Conservation (phyloP, 108 stramenopile species). For the Thalassiosira profunda region DNA sequence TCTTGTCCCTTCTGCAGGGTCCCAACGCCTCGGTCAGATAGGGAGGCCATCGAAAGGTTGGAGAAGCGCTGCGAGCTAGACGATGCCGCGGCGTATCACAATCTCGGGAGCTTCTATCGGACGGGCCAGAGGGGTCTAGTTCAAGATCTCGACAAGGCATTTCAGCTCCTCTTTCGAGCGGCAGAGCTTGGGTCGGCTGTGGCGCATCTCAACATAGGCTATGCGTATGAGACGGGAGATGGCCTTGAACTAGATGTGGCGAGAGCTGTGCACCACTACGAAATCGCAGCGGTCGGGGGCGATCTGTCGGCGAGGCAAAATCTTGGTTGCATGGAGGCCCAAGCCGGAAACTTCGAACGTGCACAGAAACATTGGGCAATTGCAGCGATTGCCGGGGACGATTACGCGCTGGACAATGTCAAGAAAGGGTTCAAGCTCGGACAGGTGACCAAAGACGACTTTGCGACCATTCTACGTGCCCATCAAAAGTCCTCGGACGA, state of each 20-base stretch:
- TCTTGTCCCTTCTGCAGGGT: background rate
- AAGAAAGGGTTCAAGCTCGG: background rate
- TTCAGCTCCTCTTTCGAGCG: background rate
- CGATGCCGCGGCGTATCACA: background rate
- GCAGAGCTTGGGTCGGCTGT: background rate
- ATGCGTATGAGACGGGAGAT: background rate
- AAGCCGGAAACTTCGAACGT: background rate
- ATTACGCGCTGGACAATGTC: background rate
- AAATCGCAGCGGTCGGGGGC: background rate
- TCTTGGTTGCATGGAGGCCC: background rate
- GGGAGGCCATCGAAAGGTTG: background rate
- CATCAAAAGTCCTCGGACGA: background rate
- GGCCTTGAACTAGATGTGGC: background rate
- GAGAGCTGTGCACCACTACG: background rate
- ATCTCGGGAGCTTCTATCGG: background rate
- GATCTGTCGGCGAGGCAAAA: background rate
- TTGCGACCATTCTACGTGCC: background rate
- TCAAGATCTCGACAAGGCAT: too few relatives aligned
- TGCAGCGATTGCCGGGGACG: background rate
- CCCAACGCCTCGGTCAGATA: background rate
- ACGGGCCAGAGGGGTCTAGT: too few relatives aligned
- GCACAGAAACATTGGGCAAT: background rate
- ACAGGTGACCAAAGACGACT: background rate
- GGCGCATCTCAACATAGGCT: background rate
- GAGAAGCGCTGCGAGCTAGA: background rate